Evolutionary conservation across 1,139 yeast genomes (phyloP).

Genomic region (Eremothecium sinecaudum): DNA sequence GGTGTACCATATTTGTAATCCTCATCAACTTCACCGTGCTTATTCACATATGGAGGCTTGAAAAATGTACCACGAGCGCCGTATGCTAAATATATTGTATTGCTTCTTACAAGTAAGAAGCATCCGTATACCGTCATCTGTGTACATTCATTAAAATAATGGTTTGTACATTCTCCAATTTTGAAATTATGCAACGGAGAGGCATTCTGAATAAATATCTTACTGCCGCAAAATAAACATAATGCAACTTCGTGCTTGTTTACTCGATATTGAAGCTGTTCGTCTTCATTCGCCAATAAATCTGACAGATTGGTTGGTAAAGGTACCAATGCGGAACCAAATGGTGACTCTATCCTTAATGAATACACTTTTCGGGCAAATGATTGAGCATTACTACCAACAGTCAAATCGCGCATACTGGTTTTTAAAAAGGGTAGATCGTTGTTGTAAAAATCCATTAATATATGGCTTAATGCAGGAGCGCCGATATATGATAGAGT

Average conservation of each 20-base stretch:
- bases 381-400: constrained; percentile 1
- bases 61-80: constrained; percentile 68
- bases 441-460: background rate
- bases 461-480: background rate
- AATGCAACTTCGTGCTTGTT: constrained; percentile 63
- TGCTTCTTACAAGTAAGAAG: constrained; percentile 67
- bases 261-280: constrained; percentile 11
- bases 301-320: constrained; percentile 63
- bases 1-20: constrained; percentile 68
- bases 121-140: constrained; percentile 58
- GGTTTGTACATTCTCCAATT: constrained; percentile 63
- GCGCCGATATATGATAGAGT: constrained; percentile 1
- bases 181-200: constrained; percentile 34
- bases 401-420: constrained; percentile 1
- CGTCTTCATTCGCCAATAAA: constrained; percentile 39
- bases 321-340: constrained; percentile 5
- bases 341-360: constrained; percentile 3
- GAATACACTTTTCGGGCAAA: constrained; percentile 4
- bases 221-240: constrained; percentile 72
- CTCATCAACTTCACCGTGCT: constrained; percentile 78
- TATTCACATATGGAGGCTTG: constrained; percentile 76
- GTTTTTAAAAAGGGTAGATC: background rate
- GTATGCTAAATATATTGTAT: constrained; percentile 53
- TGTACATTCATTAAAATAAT: constrained; percentile 50
- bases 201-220: constrained; percentile 54